Evolutionary conservation across 1,139 yeast genomes (phyloP), one percentile per base, ranked within the genome.

Genomic region (Debaryomyces udenii): DNA sequence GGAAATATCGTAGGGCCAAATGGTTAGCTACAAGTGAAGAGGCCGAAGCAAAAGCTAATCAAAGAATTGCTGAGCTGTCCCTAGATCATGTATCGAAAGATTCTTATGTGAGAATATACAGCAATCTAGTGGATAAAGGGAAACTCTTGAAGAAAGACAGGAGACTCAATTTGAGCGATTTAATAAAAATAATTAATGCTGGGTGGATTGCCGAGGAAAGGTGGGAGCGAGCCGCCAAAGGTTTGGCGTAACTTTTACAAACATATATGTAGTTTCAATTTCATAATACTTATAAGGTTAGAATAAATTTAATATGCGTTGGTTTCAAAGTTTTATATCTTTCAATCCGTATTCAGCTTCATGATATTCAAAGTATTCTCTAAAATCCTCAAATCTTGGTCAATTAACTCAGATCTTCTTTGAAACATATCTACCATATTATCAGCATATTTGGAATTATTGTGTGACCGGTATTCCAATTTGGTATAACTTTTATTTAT

Each of bases 151-250:
- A 74, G 49, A 35, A 49, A 1, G 66, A 60, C 29, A 76, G 68
- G 51, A 78, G 81, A 26, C 64, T 86, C 57, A 84, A 83, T 56
- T 66, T 85, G 49, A 63, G 62, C 43, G 91, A 85, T 54, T 75
- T 81, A 34, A 55, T 84, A 41, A 72, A 71, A 43, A 74, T 85
- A 11, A 74, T 85, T 27, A 77, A 84, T 52, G 75, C 80, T 4
- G 93, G 91, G 6, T 86, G 94, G 94, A 67, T 71, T 14, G 79
- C 78, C 41, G 78, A 77, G 16, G 82, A 76, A 44, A 76, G 75
- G 51, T 84, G 87, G 83, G 88, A 81, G 40, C 54, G 78, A 32
- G 81, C 81, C 6, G 78, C 78, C 5, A 63, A 59, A 38, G 80
- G 80, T 1, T 52, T 71, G 38, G 61, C 75, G 10, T n/a, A 27